Conservation (phyloP, 768 basidiomycete genomes). For the Mycena galopus region DNA sequence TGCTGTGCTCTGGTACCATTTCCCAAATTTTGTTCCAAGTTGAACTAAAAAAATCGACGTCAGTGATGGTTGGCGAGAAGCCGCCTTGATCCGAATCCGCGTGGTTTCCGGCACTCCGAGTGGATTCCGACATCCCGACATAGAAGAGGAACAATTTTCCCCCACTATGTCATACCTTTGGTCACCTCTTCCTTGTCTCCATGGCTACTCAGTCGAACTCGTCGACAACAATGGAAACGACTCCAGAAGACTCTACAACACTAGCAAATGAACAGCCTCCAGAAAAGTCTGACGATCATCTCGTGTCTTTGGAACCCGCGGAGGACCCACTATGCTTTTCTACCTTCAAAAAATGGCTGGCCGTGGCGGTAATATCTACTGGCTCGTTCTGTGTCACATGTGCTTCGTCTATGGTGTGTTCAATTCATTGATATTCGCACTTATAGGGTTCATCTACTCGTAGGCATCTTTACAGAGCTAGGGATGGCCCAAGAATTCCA, state of each 20-base stretch:
- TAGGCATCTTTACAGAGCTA: constrained; percentile 75
- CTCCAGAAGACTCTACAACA: constrained; percentile 12
- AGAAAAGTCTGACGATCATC: constrained; percentile 13
- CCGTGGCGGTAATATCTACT: constrained; percentile 59
- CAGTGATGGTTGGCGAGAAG: no score
- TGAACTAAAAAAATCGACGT: no score
- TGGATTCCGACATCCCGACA: neutral
- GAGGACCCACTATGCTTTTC: constrained; percentile 60
- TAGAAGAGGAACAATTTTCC: neutral
- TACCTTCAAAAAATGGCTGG: constrained; percentile 59
- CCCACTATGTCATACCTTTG: neutral
- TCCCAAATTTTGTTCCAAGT: no score
- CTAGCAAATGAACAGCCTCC: neutral
- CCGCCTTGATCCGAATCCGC: neutral
- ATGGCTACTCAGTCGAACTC: constrained; percentile 1
- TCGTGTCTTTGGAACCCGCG: constrained; percentile 53
- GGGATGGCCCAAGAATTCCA: constrained; percentile 66
- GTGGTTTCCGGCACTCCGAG: neutral
- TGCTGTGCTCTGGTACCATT: no score
- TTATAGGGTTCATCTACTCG: neutral
- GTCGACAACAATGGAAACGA: neutral
- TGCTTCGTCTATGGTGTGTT: constrained; percentile 68
- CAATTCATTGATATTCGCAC: neutral
- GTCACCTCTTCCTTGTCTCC: neutral
- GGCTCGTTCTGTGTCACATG: constrained; percentile 66